These are phyloP conservation scores for Daedaleopsis sinensis DNA, from an alignment of 768 basidiomycete genomes.

Conservation along the genomic window DNA sequence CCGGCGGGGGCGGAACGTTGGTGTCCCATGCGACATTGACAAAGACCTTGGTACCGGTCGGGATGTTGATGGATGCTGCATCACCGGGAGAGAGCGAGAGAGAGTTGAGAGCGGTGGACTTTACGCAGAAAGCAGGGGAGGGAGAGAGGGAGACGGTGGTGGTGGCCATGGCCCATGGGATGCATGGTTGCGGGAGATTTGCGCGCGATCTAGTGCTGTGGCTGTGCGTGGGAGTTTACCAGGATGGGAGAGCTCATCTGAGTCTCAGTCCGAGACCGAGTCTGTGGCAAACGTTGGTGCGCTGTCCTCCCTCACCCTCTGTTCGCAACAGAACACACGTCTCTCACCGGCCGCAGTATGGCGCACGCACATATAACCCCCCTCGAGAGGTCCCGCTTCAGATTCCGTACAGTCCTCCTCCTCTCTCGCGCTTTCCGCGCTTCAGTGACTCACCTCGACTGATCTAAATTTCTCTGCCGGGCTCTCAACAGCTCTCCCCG, in stretches of 20 bases:
- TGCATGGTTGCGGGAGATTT: too few species aligned
- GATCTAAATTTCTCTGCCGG: conserved; percentile 10
- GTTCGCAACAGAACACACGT: not conserved
- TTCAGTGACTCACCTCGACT: conserved; percentile 20
- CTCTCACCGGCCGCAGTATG: conserved; percentile 10
- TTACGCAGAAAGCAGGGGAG: conserved; percentile 71
- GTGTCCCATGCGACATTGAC: conserved; percentile 74
- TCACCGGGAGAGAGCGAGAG: conserved; percentile 22
- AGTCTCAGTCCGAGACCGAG: not conserved
- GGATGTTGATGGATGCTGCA: conserved; percentile 35
- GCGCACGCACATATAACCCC: conserved; percentile 15
- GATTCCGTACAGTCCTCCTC: conserved; percentile 37
- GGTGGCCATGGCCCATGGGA: conserved; percentile 6
- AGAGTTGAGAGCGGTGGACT: conserved; percentile 51
- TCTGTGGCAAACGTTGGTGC: too few species aligned
- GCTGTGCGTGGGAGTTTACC: too few species aligned
- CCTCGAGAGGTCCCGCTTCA: conserved; percentile 27
- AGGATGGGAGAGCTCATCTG: too few species aligned
- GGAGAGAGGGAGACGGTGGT: conserved; percentile 50
- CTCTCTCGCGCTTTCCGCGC: conserved; percentile 11
- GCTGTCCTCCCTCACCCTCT: not conserved
- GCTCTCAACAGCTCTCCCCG: conserved; percentile 42
- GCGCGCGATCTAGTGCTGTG: too few species aligned
- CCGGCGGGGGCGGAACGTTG: conserved; percentile 69
- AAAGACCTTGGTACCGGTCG: conserved; percentile 64